A percentile compares a stretch with the other conserved stretches of the same genome.
These are phyloP conservation scores for Adansonia madagascariensis DNA, from an alignment of 441 rosid genomes.

Conservation along the genomic window DNA sequence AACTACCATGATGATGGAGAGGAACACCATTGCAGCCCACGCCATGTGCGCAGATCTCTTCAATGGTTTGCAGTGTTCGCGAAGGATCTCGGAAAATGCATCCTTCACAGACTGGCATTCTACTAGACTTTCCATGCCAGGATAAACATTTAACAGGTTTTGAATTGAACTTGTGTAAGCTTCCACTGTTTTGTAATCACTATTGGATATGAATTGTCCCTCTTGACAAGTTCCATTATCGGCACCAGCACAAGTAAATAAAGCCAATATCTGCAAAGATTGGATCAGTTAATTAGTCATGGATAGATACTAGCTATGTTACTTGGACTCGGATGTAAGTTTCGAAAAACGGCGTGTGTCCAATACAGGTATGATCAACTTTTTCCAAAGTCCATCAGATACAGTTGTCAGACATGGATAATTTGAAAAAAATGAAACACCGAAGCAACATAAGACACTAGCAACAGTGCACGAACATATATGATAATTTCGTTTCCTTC, in stretches of 20 bases:
- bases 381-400: no score
- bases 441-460: no score
- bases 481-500: no score
- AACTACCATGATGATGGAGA: slow-evolving; percentile 50
- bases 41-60: slow-evolving; percentile 47
- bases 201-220: slow-evolving; percentile 45
- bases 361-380: no score
- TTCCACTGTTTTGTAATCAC: slow-evolving; percentile 40
- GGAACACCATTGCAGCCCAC: slow-evolving; percentile 55
- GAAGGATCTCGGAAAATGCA: slow-evolving; percentile 57
- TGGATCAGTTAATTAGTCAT: background rate
- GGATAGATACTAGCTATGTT: no score
- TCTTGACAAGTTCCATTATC: slow-evolving; percentile 40
- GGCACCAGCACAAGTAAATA: slow-evolving; percentile 48
- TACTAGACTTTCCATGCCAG: slow-evolving; percentile 57
- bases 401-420: no score
- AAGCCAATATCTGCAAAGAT: slow-evolving; percentile 40
- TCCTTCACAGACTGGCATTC: slow-evolving; percentile 59
- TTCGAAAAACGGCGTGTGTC: no score
- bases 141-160: slow-evolving; percentile 52
- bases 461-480: no score
- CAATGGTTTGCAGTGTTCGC: slow-evolving; percentile 56
- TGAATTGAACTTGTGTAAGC: slow-evolving; percentile 58
- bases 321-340: no score
- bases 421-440: no score